Evolutionary conservation across 2,329 filamentous ascomycete species (phyloP).

Genomic region (Sclerotinia sclerotiorum): DNA sequence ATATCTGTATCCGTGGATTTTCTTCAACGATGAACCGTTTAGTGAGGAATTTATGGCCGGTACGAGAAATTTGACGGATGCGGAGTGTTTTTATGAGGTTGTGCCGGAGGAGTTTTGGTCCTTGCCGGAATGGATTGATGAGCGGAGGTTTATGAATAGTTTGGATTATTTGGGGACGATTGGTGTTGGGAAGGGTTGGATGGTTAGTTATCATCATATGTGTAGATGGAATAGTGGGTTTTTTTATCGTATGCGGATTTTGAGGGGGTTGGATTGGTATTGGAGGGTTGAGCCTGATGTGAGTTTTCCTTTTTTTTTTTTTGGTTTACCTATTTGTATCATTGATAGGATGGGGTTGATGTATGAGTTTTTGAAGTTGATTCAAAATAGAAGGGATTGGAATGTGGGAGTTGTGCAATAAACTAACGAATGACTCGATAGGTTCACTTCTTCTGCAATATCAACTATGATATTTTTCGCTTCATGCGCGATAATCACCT

Average conservation of each 20-base stretch:
- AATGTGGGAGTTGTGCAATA: too few relatives aligned
- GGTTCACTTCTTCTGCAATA: slow-evolving; percentile 56
- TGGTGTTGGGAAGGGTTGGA: slow-evolving; percentile 97
- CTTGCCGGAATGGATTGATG: slow-evolving; percentile 90
- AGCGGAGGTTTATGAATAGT: slow-evolving; percentile 83
- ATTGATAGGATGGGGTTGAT: background rate
- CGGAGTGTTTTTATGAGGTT: slow-evolving; percentile 68
- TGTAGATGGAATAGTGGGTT: slow-evolving; percentile 88
- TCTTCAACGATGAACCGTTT: slow-evolving; percentile 81
- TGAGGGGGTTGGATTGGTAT: slow-evolving; percentile 60
- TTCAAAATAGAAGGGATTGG: background rate
- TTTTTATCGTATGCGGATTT: slow-evolving; percentile 75
- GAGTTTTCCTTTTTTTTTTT: slow-evolving; percentile 37
- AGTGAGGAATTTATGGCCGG: slow-evolving; percentile 71
- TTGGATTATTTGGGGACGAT: slow-evolving; percentile 87
- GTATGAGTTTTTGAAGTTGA: too few relatives aligned
- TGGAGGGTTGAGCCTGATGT: slow-evolving; percentile 62
- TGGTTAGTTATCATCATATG: slow-evolving; percentile 96
- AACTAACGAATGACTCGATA: slow-evolving; percentile 32
- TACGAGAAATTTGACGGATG: slow-evolving; percentile 67
- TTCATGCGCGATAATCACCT: slow-evolving; percentile 84
- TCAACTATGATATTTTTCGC: slow-evolving; percentile 83
- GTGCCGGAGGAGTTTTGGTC: slow-evolving; percentile 92
- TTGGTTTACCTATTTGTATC: too few relatives aligned
- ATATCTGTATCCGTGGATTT: slow-evolving; percentile 73